These are phyloP conservation scores for Omphalotus guepiniiformis DNA, from an alignment of 768 basidiomycete species.

Conservation along the genomic window DNA sequence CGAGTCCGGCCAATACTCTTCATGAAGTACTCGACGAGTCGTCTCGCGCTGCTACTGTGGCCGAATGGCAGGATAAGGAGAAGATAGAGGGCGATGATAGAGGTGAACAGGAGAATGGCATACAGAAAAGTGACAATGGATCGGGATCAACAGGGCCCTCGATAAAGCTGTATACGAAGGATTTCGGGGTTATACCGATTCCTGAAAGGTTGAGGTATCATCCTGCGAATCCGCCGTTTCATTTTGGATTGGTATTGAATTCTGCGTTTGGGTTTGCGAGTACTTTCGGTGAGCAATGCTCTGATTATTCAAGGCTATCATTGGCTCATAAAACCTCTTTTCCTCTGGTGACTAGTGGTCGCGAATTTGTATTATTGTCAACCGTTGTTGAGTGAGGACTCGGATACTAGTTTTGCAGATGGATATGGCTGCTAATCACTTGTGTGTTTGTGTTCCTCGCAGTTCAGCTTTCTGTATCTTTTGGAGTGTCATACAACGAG, in stretches of 20 bases:
- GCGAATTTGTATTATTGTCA: slow-evolving; percentile 85
- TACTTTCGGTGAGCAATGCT: slow-evolving; percentile 43
- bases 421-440: neutral
- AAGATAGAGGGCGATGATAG: no score
- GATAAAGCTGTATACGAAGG: slow-evolving; percentile 27
- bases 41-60: no score
- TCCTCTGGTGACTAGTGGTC: slow-evolving; percentile 45
- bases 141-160: no score
- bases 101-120: no score
- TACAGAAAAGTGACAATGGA: no score
- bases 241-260: slow-evolving; percentile 52
- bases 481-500: slow-evolving; percentile 34
- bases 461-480: slow-evolving; percentile 42
- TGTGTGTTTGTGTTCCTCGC: neutral
- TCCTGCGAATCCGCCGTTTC: slow-evolving; percentile 38
- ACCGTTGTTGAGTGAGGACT: slow-evolving; percentile 70
- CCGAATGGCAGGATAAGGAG: no score
- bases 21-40: no score
- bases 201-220: slow-evolving; percentile 52
- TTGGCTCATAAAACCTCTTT: neutral
- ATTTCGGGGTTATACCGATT: slow-evolving; percentile 64
- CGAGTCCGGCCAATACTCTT: no score
- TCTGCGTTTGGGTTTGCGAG: slow-evolving; percentile 59
- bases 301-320: neutral
- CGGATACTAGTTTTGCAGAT: slow-evolving; percentile 8